Base-by-base conservation (phyloP, 345 rosid species). In the Punica granatum region DNA sequence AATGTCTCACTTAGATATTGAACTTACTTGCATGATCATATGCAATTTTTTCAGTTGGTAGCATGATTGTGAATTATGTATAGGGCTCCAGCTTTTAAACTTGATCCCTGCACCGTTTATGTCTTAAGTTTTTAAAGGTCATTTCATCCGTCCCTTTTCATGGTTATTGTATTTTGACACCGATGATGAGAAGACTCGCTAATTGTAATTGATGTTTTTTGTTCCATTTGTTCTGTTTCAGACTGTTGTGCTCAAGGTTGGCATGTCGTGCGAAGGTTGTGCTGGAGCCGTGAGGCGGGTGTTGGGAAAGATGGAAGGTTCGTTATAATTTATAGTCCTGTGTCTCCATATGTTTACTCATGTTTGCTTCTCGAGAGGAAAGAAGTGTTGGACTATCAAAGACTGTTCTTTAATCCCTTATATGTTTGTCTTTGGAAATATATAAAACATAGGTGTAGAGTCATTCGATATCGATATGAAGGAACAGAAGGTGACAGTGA, bases 401-500 rank as follows among this genome's bases (percentile, higher is more conserved):
- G 26, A 7, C 53, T 67, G 36, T n/a, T 48, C n/a, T n/a, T n/a
- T n/a, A n/a, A n/a, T n/a, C n/a, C 60, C 7, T 6, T 21, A 19
- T 26, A 19, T 61, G 41, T 61, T 37, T 61, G 21, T 32, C 19
- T 13, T 19, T 21, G 30, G 31, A n/a, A 64, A 70, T 33, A 35
- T 48, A 43, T n/a, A 28, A 41, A 56, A 44, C 25, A 70, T 73
- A 92, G 96, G 96, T 66, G 97, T 92, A 68, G 96, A 90, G 68
- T 76, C 91, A 62, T 92, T 65, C 72, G 90, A 92, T 70, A 83
- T 90, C 65, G 85, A 90, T 76, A 59, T 90, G 74, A 72, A 90
- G 79, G 88, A 88, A 69, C 96, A 88, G 70, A 92, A 87, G 66
- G 97, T 92, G 65, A 92, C 88, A 0, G 98, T 92, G 65, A 88